Percentiles rank a stretch among this genome's conserved stretches.
Evolutionary conservation across 306 rosid species (phyloP).

Genomic region (Myrica gale): DNA sequence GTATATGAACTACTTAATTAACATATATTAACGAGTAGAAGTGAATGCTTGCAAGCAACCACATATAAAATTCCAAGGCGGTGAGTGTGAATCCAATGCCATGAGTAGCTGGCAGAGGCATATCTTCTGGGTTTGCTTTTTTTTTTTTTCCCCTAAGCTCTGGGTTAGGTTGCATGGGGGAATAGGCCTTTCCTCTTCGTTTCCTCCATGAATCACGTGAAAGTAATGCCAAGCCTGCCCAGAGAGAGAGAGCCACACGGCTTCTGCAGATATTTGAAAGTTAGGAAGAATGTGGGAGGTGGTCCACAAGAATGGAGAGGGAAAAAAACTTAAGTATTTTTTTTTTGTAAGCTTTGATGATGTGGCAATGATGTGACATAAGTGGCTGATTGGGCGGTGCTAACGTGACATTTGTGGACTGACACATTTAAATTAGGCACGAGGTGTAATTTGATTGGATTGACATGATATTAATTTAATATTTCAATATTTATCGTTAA

Average conservation of each 20-base stretch:
- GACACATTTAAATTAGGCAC: too few species aligned
- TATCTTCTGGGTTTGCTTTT: slow-evolving; percentile 10
- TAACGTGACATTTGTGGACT: too few species aligned
- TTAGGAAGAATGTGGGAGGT: too few species aligned
- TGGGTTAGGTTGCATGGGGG: slow-evolving; percentile 9
- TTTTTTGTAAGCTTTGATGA: too few species aligned
- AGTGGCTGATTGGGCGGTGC: too few species aligned
- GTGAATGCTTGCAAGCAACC: slow-evolving; percentile 31
- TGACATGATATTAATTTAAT: too few species aligned
- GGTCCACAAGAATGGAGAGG: too few species aligned
- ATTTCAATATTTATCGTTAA: rapidly evolving
- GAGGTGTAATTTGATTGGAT: too few species aligned
- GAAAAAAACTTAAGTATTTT: too few species aligned
- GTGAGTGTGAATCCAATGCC: slow-evolving; percentile 21
- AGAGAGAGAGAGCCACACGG: not conserved
- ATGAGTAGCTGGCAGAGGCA: slow-evolving; percentile 12
- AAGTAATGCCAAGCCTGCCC: slow-evolving; percentile 7
- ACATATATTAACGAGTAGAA: not conserved
- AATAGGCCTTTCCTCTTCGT: not conserved
- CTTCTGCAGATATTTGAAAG: too few species aligned
- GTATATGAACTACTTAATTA: not conserved
- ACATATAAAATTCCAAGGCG: slow-evolving; percentile 8
- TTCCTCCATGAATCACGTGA: slow-evolving; percentile 3
- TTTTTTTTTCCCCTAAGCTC: too few species aligned
- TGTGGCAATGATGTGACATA: too few species aligned